Evolutionary conservation across 768 basidiomycete genomes (phyloP).

Genomic region (Serendipita sp.): DNA sequence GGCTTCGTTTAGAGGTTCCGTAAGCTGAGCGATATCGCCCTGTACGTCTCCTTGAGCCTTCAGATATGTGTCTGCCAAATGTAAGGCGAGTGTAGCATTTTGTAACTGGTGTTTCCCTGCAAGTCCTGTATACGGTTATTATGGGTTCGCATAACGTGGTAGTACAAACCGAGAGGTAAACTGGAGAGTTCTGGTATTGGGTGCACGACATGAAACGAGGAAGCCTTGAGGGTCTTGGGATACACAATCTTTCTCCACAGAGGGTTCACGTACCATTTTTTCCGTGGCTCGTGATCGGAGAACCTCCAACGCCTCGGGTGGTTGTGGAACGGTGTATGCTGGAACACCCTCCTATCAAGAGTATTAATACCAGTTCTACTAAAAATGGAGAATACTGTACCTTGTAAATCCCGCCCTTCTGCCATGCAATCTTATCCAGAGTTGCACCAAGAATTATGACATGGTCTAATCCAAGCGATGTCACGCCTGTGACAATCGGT

Average conservation of each 20-base stretch:
- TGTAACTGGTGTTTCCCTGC: constrained; percentile 72
- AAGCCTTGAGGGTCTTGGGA: constrained; percentile 31
- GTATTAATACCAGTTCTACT: not conserved
- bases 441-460: constrained; percentile 76
- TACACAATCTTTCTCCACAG: not conserved
- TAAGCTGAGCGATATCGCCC: constrained; percentile 14
- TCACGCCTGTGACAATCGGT: constrained; percentile 80
- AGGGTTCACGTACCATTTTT: constrained; percentile 33
- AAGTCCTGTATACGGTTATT: constrained; percentile 37
- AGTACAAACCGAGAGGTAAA: constrained; percentile 43
- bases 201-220: constrained; percentile 51
- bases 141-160: not conserved
- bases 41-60: constrained; percentile 8
- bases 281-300: constrained; percentile 52
- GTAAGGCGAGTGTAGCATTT: constrained; percentile 77
- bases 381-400: constrained; percentile 20
- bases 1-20: constrained; percentile 26
- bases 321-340: constrained; percentile 72
- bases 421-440: constrained; percentile 75
- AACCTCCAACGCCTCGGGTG: constrained; percentile 46
- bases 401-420: constrained; percentile 97
- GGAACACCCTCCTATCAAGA: constrained; percentile 52
- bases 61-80: constrained; percentile 54
- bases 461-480: constrained; percentile 87
- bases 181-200: constrained; percentile 31